Conservation (phyloP, 352 stramenopile species). For the Phytophthora constricta region DNA sequence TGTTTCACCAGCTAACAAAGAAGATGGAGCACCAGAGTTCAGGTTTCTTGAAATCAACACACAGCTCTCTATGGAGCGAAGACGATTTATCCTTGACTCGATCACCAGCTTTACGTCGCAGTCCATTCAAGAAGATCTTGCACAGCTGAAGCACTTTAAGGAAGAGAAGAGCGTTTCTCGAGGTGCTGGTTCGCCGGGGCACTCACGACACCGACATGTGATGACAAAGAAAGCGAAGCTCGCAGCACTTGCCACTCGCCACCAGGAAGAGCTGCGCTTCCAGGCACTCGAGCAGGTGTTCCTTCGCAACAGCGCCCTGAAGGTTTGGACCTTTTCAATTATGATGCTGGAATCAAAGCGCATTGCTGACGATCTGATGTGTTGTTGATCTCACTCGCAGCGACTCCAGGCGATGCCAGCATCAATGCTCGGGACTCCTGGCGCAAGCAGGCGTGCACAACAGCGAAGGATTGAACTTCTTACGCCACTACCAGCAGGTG, state of each 20-base stretch:
- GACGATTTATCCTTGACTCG: conserved; percentile 73
- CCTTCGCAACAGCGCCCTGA: conserved; percentile 44
- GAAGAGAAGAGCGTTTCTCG: conserved; percentile 4
- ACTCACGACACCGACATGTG: conserved; percentile 32
- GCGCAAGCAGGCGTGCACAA: conserved; percentile 18
- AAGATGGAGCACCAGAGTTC: conserved; percentile 86
- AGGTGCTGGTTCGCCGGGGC: conserved; percentile 3
- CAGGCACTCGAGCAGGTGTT: conserved; percentile 68
- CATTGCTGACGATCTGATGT: neutral
- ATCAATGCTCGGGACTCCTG: conserved; percentile 20
- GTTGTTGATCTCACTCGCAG: conserved; percentile 2
- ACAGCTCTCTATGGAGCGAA: conserved; percentile 76
- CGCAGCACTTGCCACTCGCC: conserved; percentile 50
- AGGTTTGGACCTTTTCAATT: conserved; percentile 32
- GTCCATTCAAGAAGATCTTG: conserved; percentile 62
- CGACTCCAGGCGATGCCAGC: conserved; percentile 25
- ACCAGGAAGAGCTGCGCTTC: conserved; percentile 66
- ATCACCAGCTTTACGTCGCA: conserved; percentile 66
- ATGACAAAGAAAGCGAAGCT: conserved; percentile 57
- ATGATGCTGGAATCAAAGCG: neutral
- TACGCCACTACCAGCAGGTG: conserved; percentile 14
- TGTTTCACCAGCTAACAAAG: conserved; percentile 79
- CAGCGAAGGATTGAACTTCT: conserved; percentile 23
- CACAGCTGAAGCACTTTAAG: conserved; percentile 45
- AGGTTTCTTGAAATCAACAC: conserved; percentile 81